A percentile compares a stretch with the other conserved stretches of the same genome.
Conservation (phyloP, 495 filamentous ascomycete genomes). For the Tetracladium setigerum region DNA sequence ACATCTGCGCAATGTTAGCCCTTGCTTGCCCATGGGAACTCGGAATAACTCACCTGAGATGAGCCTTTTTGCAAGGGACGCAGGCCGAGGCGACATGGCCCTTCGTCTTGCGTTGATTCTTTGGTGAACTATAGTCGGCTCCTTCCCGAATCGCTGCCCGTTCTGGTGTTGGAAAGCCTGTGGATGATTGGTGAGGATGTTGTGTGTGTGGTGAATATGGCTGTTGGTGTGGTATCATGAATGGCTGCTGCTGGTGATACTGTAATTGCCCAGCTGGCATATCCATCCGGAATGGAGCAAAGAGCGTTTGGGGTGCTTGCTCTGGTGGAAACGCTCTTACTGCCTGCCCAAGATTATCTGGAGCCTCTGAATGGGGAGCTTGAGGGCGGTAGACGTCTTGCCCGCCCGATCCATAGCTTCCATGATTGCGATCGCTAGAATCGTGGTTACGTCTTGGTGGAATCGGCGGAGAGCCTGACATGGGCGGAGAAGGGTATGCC, state of each 20-base stretch:
- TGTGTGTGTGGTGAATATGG: conserved; percentile 10
- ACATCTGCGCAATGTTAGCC: conserved; percentile 20
- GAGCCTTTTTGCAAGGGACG: conserved; percentile 94
- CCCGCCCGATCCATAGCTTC: conserved; percentile 29
- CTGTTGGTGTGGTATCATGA: conserved; percentile 21
- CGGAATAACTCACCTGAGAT: conserved; percentile 48
- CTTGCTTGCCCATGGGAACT: neutral
- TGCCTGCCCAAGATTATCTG: conserved; percentile 9
- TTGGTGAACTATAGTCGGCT: conserved; percentile 38
- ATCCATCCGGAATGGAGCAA: conserved; percentile 7
- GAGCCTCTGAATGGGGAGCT: conserved; percentile 17
- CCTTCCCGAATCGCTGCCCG: conserved; percentile 9
- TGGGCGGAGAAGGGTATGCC: conserved; percentile 74
- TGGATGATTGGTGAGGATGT: conserved; percentile 12
- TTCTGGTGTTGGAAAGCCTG: conserved; percentile 31
- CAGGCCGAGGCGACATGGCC: conserved; percentile 95
- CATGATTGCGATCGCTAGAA: conserved; percentile 49
- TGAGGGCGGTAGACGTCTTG: conserved; percentile 24
- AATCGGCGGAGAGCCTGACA: conserved; percentile 72
- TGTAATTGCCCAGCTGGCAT: conserved; percentile 3
- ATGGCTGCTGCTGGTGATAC: conserved; percentile 14
- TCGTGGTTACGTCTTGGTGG: conserved; percentile 57
- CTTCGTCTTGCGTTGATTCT: conserved; percentile 77
- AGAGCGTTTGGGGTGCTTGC: conserved; percentile 29
- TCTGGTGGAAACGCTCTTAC: conserved; percentile 9